Base-by-base conservation (phyloP, 768 basidiomycete genomes). In the Russula emetica region DNA sequence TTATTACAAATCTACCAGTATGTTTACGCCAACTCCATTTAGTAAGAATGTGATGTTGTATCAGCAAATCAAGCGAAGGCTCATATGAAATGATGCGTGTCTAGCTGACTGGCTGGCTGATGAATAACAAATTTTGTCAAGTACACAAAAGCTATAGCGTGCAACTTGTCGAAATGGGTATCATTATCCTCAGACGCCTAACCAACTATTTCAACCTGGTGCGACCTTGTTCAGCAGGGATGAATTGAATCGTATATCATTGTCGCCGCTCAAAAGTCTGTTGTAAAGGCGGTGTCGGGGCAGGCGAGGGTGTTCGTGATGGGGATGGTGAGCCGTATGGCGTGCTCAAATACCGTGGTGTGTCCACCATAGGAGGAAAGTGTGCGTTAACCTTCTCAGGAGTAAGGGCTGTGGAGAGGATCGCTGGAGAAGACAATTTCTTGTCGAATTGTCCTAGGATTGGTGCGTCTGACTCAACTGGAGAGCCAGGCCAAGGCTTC, bases 401-500 rank as follows among this genome's bases (percentile, higher is more conserved):
- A 55, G 51, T 66, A 64, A 60, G 67, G 68, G 26, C 82, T 67
- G 13, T 79, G 80, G 49, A 85, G 77, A 11, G 83, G 80, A 61
- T 77, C 78, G 11, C 82, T 80, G 62, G 83, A 75, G 22, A 76
- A 78, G 49, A 77, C 78, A 83, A 76, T 69, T 77, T 81, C 69
- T 76, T 77, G 30, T 77, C 69, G 65, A 85, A 82, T 60, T 86
- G 81, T 16, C 85, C 85, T 4, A 87, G 74, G 63, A 88, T 85
- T 24, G 83, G 83, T 60, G 80, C 81, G 63, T 80, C 78, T 52
- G 79, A 74, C 56, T 77, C 74, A 52, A 83, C 71, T 7, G 83
- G 79, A 1, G 80, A 74, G 45, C 77, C 78, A 7, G 82, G 74
- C 62, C 75, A 79, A 4, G 77, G 73, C n/a, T 71, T 72, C 40